Percentiles rank a stretch among this genome's conserved stretches.
Evolutionary conservation across 2,329 filamentous ascomycete genomes (phyloP).

Genomic region (Aspergillus pseudoviridinutans): DNA sequence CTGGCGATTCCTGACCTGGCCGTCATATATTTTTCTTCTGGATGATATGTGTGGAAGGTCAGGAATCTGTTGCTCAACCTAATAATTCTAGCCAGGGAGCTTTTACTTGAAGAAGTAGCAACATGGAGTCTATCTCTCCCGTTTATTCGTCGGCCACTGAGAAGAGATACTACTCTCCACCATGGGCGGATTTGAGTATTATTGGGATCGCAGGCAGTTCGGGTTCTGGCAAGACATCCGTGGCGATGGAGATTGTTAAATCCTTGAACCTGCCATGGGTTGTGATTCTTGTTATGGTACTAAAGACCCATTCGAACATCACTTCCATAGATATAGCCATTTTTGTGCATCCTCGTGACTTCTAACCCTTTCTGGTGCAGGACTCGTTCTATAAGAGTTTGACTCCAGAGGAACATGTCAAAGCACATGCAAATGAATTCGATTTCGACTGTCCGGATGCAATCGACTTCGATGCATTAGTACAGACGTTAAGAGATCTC

Average conservation of each 20-base stretch:
- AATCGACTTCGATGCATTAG: constrained; percentile 87
- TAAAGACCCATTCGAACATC: constrained; percentile 10
- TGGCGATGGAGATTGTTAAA: constrained; percentile 86
- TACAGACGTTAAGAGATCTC: constrained; percentile 74
- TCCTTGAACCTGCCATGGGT: constrained; percentile 95
- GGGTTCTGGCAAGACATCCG: constrained; percentile 90
- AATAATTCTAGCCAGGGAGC: background rate
- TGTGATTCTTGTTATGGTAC: constrained; percentile 92
- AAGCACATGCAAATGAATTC: constrained; percentile 85
- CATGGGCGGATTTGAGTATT: constrained; percentile 94
- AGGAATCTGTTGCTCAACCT: background rate
- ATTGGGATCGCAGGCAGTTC: constrained; percentile 95
- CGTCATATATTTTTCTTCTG: background rate
- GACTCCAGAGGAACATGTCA: constrained; percentile 69
- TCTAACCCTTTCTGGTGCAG: constrained; percentile 44
- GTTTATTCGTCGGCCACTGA: constrained; percentile 33
- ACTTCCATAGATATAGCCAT: constrained; percentile 4
- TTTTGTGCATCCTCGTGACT: background rate
- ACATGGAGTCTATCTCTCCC: constrained; percentile 38
- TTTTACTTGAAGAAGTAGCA: constrained; percentile 5
- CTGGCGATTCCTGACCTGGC: background rate
- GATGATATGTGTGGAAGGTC: constrained; percentile 5
- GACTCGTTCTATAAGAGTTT: constrained; percentile 97
- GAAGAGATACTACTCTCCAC: constrained; percentile 87
- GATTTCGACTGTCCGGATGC: constrained; percentile 95